Percentiles rank a stretch among this genome's conserved stretches.
Evolutionary conservation across 2,329 filamentous ascomycete species (phyloP).

Genomic region (Intubia oerlemansii): DNA sequence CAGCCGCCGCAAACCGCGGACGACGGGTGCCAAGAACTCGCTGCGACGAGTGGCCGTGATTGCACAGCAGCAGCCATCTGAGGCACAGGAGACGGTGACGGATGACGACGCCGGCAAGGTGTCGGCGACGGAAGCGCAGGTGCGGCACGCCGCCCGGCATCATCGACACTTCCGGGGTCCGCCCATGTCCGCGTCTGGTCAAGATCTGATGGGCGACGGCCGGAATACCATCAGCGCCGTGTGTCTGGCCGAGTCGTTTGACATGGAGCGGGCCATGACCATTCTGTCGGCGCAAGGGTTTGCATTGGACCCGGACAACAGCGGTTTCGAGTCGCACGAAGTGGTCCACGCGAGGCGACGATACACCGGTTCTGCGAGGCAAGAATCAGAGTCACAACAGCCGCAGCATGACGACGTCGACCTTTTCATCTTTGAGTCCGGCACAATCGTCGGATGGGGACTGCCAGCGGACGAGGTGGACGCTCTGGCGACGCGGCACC

Average conservation of each 20-base stretch:
- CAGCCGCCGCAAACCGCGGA: constrained; percentile 7
- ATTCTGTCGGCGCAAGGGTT: constrained; percentile 38
- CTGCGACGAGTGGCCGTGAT: constrained; percentile 71
- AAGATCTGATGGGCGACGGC: constrained; percentile 13
- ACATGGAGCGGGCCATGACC: constrained; percentile 37
- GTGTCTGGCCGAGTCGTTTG: constrained; percentile 40
- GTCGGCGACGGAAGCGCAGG: no score
- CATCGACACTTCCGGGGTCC: no score
- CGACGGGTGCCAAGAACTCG: constrained; percentile 32
- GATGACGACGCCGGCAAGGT: no score
- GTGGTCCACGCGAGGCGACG: constrained; percentile 45
- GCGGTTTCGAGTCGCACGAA: constrained; percentile 37
- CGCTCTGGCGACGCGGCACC: constrained; percentile 45
- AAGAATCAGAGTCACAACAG: no score
- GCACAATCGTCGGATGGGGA: constrained; percentile 84
- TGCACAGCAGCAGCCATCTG: constrained; percentile 38
- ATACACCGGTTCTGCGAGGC: no score
- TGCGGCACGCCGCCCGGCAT: no score
- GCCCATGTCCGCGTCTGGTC: no score
- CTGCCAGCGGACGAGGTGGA: constrained; percentile 54
- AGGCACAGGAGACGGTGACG: no score
- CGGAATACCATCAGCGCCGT: constrained; percentile 32
- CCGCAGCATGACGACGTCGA: constrained; percentile 36
- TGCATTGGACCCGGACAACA: constrained; percentile 37
- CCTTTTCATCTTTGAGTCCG: constrained; percentile 88